These are phyloP conservation scores for Sextonia rubra DNA, from an alignment of 164 flowering plant genomes.

Conservation along the genomic window DNA sequence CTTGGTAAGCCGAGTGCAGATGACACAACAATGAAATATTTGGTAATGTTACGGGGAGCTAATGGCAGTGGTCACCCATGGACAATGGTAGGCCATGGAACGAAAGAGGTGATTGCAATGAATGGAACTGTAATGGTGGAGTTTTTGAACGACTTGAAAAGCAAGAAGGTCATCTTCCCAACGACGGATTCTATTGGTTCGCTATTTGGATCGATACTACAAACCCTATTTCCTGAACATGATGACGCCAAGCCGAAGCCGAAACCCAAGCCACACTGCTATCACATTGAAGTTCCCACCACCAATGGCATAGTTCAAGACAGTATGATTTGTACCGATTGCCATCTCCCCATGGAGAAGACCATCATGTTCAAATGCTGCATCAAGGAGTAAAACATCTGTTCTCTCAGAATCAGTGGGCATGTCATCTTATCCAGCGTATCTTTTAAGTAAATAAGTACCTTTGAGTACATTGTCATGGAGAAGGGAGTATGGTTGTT, in stretches of 20 bases:
- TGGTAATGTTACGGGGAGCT: slow-evolving; percentile 42
- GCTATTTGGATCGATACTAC: slow-evolving; percentile 29
- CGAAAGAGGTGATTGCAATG: slow-evolving; percentile 38
- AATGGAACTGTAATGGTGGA: slow-evolving; percentile 35
- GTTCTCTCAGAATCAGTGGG: no score
- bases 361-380: slow-evolving; percentile 71
- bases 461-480: no score
- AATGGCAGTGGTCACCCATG: slow-evolving; percentile 52
- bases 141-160: slow-evolving; percentile 19
- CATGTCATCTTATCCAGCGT: no score
- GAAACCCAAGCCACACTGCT: slow-evolving; percentile 30
- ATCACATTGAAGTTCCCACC: slow-evolving; percentile 58
- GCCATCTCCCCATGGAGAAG: slow-evolving; percentile 71
- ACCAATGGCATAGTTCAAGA: slow-evolving; percentile 38
- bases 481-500: no score
- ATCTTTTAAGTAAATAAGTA: no score
- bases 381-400: not conserved
- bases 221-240: slow-evolving; percentile 2
- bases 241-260: slow-evolving; percentile 13
- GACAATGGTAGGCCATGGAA: slow-evolving; percentile 55
- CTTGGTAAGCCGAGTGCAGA: slow-evolving; percentile 30
- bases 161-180: slow-evolving; percentile 29
- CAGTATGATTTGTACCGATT: slow-evolving; percentile 52
- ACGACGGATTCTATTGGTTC: slow-evolving; percentile 42
- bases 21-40: slow-evolving; percentile 42